Base-by-base conservation (phyloP, 176 grass and related monocot genomes). In the sorghum (Sorghum bicolor) region DNA sequence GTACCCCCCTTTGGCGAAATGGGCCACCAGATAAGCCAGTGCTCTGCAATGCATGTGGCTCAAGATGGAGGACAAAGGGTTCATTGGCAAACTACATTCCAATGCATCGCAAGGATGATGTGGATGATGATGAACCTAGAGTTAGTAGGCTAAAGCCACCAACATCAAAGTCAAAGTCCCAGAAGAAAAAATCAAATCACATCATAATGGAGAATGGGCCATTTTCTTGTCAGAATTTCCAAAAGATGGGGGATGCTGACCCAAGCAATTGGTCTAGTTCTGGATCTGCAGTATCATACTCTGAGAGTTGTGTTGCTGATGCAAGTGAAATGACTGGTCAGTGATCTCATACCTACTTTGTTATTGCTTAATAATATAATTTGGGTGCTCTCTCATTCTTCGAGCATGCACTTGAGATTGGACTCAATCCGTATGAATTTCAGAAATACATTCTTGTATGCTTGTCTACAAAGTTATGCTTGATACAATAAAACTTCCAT, bases 1-100 rank as follows among this genome's bases (percentile, higher is more conserved):
- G 93, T 84, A 98, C 96, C 64, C 96, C 96, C 64, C 96, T 98
- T 72, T 98, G 96, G 96, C 86, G 96, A 70, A 98, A 98, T 89
- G 96, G 96, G 28, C 96, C 96, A 64, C 64, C 87, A 64, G 87
- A 98, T 70, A 98, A 98, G 74, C 96, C 96, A 47, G 96, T 98
- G 70, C 86, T 98, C 17, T 98, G 96, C 83, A 98, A 98, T 92
- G 96, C 96, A 77, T 98, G 96, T 74, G 96, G 96, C 50, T 95
- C 96, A 4, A 93, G 96, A 76, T 98, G 89, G 91, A 88, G 96
- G 83, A 98, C 93, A 13, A 98, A 98, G 55, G 96, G 96, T 80
- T 95, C 92, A 81, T 81, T 98, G 83, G 58, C 60, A 79, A 98
- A 98, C 74, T 98, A 98, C 61, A 95, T 89, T 17, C 96, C 96